phyloP scores from a whole-genome alignment of 495 filamentous ascomycete species.

The Lophiotrema nucula region DNA sequence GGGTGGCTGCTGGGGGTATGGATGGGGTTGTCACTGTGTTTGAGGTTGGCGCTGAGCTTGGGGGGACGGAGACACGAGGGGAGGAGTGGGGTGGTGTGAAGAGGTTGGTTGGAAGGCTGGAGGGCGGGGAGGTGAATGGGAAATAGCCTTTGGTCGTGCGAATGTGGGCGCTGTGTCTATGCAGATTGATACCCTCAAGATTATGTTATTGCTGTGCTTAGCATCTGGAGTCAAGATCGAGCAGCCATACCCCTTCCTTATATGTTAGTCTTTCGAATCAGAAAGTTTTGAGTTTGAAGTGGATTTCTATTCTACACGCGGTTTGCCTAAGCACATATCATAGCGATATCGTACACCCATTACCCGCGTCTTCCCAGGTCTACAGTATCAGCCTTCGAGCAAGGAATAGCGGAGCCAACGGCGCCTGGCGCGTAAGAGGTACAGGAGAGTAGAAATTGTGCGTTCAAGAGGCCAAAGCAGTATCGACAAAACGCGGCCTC shows the following conservation, averaged over 20 bases:
- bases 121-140: constrained; percentile 34
- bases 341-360: neutral
- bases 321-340: neutral
- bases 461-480: constrained; percentile 2
- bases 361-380: neutral
- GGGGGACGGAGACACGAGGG: constrained; percentile 73
- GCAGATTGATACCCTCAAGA: neutral
- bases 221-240: too few species aligned
- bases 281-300: too few species aligned
- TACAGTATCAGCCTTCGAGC: neutral
- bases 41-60: constrained; percentile 83
- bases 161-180: too few species aligned
- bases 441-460: constrained; percentile 15
- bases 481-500: constrained; percentile 11
- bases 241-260: too few species aligned
- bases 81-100: constrained; percentile 94
- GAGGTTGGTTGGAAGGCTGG: constrained; percentile 72
- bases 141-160: too few species aligned
- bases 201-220: too few species aligned
- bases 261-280: too few species aligned
- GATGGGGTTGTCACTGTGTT: constrained; percentile 89
- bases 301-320: constrained; percentile 10
- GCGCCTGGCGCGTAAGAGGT: neutral
- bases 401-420: too few species aligned
- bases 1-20: constrained; percentile 82